Percentiles rank a stretch among this genome's conserved stretches.
Conservation (phyloP, 306 rosid species). For the Alnus glutinosa region DNA sequence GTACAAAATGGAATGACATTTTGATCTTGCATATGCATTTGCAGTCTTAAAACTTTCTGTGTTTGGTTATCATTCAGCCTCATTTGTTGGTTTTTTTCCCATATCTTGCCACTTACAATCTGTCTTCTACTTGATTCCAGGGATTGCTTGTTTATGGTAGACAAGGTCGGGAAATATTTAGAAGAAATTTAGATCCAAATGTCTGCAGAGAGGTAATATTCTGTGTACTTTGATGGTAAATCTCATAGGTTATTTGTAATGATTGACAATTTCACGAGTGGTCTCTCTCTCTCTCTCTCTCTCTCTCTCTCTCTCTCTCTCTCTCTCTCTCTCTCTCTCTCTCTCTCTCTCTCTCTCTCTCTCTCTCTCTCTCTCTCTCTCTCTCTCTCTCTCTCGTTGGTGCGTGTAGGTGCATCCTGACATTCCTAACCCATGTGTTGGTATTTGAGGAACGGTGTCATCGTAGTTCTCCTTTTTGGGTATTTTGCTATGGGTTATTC, state of each 20-base stretch:
- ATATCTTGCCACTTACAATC: constrained; percentile 15
- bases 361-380: not conserved
- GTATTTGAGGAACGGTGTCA: too few species aligned
- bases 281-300: not conserved
- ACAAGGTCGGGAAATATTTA: constrained; percentile 85
- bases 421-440: too few species aligned
- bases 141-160: constrained; percentile 91
- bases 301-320: not conserved
- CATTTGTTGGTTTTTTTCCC: not conserved
- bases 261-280: not conserved
- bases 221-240: constrained; percentile 17
- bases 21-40: constrained; percentile 9
- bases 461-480: too few species aligned
- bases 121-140: constrained; percentile 51
- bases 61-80: constrained; percentile 9
- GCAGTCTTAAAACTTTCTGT: constrained; percentile 16
- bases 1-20: not conserved
- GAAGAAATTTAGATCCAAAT: constrained; percentile 68
- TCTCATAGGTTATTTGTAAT: not conserved
- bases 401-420: too few species aligned
- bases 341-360: not conserved
- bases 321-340: not conserved
- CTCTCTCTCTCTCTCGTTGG: not conserved
- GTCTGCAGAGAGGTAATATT: constrained; percentile 78
- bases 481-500: too few species aligned